Conservation (phyloP, 2,329 filamentous ascomycete species). For the Clonostachys rosea region DNA sequence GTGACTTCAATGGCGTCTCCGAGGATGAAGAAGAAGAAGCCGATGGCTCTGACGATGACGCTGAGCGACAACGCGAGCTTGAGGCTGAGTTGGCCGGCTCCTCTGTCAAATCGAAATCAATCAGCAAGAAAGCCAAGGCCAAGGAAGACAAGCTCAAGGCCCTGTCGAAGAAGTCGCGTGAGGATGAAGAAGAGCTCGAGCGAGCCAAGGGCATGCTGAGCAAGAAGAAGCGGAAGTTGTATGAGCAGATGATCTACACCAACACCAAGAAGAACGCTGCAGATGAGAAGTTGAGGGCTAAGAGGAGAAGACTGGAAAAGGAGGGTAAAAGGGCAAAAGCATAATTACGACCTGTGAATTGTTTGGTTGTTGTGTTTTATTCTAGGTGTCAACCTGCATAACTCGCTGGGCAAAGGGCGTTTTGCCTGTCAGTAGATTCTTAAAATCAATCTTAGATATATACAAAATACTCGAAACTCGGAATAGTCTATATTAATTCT, state of each 20-base stretch:
- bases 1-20: constrained; percentile 46
- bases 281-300: constrained; percentile 79
- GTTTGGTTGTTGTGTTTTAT: too few species aligned
- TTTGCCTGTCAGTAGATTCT: too few species aligned
- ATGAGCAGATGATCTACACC: constrained; percentile 95
- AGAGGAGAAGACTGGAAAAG: constrained; percentile 87
- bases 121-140: constrained; percentile 50
- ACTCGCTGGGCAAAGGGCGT: too few species aligned
- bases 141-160: constrained; percentile 69
- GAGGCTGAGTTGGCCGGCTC: constrained; percentile 85
- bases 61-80: constrained; percentile 81
- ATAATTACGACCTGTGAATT: not conserved
- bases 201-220: constrained; percentile 97
- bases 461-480: too few species aligned
- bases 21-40: constrained; percentile 37
- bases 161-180: constrained; percentile 63
- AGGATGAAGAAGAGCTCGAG: constrained; percentile 84
- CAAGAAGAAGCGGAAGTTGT: constrained; percentile 94
- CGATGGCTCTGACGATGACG: constrained; percentile 55
- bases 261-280: constrained; percentile 92
- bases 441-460: too few species aligned
- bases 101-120: constrained; percentile 43
- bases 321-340: constrained; percentile 27
- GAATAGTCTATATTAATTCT: too few species aligned
- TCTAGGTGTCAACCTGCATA: too few species aligned